phyloP scores from a whole-genome alignment of 2,329 filamentous ascomycete genomes.

The Nannizziopsis barbatae region DNA sequence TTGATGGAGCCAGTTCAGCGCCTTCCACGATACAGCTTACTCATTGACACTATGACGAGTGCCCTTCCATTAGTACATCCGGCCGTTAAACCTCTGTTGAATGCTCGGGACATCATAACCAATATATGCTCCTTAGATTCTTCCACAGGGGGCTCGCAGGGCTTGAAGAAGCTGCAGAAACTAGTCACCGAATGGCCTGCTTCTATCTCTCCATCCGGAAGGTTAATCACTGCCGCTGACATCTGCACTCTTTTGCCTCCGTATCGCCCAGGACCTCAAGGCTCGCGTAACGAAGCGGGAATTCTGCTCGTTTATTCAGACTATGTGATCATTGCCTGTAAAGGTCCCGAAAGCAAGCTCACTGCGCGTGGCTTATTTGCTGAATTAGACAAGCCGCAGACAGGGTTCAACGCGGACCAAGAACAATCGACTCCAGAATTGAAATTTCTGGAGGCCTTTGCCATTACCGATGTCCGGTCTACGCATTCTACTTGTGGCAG shows the following conservation, averaged over 20 bases:
- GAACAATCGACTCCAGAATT: conserved; percentile 45
- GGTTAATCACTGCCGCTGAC: conserved; percentile 71
- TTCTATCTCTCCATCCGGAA: conserved; percentile 60
- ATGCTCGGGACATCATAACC: conserved; percentile 83
- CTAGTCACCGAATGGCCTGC: conserved; percentile 68
- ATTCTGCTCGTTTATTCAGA: conserved; percentile 80
- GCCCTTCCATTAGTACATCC: conserved; percentile 78
- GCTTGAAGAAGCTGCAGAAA: conserved; percentile 61
- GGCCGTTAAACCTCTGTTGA: conserved; percentile 69
- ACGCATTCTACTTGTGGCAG: conserved; percentile 38
- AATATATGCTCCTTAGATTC: conserved; percentile 93
- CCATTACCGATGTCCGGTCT: conserved; percentile 58
- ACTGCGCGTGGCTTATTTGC: conserved; percentile 68
- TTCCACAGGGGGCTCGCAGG: conserved; percentile 51
- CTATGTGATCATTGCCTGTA: conserved; percentile 64
- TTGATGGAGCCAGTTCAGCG: conserved; percentile 95
- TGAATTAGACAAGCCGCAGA: conserved; percentile 64
- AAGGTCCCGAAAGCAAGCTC: conserved; percentile 49
- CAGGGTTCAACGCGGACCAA: conserved; percentile 30
- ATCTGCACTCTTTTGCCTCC: conserved; percentile 66
- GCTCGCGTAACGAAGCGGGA: conserved; percentile 42
- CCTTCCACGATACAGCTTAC: conserved; percentile 82
- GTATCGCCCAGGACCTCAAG: conserved; percentile 42
- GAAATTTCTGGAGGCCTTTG: conserved; percentile 61
- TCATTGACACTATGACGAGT: conserved; percentile 89